Evolutionary conservation across 345 rosid species (phyloP).

Genomic region (Cardamine resedifolia): DNA sequence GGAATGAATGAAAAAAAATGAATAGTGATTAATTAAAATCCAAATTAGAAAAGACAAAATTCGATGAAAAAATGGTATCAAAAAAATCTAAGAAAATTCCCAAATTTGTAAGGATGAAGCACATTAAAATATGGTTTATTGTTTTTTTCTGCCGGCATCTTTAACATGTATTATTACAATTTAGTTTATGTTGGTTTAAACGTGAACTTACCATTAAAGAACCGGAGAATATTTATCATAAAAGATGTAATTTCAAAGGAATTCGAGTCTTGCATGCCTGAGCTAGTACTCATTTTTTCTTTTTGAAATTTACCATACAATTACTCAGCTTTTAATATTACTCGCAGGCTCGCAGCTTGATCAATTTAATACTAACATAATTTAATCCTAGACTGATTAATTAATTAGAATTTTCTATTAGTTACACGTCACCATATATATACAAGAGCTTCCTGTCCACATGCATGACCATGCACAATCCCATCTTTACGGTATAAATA

Average conservation of each 20-base stretch:
- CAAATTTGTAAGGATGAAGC: too few species aligned
- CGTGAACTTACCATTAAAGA: background rate
- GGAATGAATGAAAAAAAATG: too few species aligned
- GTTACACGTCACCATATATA: background rate
- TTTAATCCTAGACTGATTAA: background rate
- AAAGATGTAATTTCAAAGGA: background rate
- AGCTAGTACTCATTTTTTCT: background rate
- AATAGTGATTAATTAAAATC: too few species aligned
- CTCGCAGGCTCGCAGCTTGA: background rate
- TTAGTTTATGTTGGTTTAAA: background rate
- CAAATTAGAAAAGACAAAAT: too few species aligned
- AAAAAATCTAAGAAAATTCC: too few species aligned
- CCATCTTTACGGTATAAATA: slow-evolving; percentile 27
- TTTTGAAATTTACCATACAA: background rate
- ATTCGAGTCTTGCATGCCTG: background rate
- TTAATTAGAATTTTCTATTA: background rate
- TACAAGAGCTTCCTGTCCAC: slow-evolving; percentile 9
- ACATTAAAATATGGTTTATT: too few species aligned
- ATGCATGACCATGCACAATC: slow-evolving; percentile 25
- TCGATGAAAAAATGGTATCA: too few species aligned
- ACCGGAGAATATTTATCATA: background rate
- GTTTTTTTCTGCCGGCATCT: too few species aligned
- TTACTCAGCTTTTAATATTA: background rate
- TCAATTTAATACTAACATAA: background rate
- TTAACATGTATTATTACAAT: background rate